Percentiles rank a stretch among this genome's conserved stretches.
Evolutionary conservation across 2,329 filamentous ascomycete species (phyloP).

Genomic region (Ascochyta viciae-villosae): DNA sequence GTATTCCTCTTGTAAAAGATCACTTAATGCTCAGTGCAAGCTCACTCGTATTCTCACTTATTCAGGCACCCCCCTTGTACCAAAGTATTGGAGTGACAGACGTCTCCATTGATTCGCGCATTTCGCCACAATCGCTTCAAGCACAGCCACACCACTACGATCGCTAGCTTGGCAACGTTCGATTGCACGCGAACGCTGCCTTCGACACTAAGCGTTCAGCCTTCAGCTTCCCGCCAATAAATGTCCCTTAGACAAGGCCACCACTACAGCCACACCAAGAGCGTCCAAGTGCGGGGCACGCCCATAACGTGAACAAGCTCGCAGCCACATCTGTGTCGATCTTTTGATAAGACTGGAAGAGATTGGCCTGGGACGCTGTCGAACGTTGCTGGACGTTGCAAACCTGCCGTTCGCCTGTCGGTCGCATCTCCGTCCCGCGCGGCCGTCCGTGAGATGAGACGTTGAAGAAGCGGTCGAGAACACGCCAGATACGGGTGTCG

Average conservation of each 20-base stretch:
- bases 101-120: too few species aligned
- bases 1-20: too few species aligned
- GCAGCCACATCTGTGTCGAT: constrained; percentile 11
- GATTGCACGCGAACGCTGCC: not conserved
- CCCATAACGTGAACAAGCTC: not conserved
- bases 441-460: constrained; percentile 5
- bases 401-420: not conserved
- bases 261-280: not conserved
- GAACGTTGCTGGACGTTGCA: constrained; percentile 1
- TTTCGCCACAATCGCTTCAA: not conserved
- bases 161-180: constrained; percentile 2
- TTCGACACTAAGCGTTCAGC: not conserved
- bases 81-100: not conserved
- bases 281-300: constrained; percentile 2
- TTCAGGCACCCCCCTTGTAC: too few species aligned
- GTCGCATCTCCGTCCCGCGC: constrained; percentile 5
- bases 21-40: too few species aligned
- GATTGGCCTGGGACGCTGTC: not conserved
- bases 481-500: not conserved
- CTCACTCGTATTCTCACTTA: too few species aligned
- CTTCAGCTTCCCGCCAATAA: not conserved
- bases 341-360: not conserved
- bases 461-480: constrained; percentile 2
- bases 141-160: constrained; percentile 10
- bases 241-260: not conserved